Percentiles rank a stretch among this genome's conserved stretches.
phyloP scores from a whole-genome alignment of 352 stramenopile species.

The Pythium monospermum region DNA sequence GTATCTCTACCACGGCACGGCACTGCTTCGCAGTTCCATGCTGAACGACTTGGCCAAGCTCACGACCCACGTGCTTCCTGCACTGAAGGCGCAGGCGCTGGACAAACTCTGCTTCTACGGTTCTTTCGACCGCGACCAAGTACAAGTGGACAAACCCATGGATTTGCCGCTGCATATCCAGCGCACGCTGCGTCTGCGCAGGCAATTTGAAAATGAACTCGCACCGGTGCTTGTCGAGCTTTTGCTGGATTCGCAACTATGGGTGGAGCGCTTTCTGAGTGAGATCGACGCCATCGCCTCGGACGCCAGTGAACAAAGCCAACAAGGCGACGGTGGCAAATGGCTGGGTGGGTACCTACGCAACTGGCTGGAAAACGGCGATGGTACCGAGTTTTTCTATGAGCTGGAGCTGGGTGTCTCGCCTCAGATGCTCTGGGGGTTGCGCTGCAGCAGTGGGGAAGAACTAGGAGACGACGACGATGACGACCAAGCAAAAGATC shows the following conservation, averaged over 20 bases:
- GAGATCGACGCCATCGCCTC: constrained; percentile 36
- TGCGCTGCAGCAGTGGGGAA: too few relatives aligned
- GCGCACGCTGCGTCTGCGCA: constrained; percentile 13
- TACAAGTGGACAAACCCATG: background rate
- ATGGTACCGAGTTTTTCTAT: constrained; percentile 53
- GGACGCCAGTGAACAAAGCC: constrained; percentile 8
- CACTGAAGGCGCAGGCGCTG: constrained; percentile 39
- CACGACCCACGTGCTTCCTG: constrained; percentile 29
- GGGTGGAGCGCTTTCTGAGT: constrained; percentile 41
- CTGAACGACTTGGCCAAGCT: constrained; percentile 46
- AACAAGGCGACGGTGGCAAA: too few relatives aligned
- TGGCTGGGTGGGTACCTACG: constrained; percentile 41
- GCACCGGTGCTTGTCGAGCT: constrained; percentile 31
- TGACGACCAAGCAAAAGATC: constrained; percentile 8
- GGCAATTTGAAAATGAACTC: constrained; percentile 31
- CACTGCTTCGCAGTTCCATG: constrained; percentile 18
- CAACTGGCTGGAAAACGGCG: constrained; percentile 45
- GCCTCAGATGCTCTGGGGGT: constrained; percentile 9
- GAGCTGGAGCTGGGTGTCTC: constrained; percentile 40
- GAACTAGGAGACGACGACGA: constrained; percentile 14
- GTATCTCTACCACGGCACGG: constrained; percentile 44
- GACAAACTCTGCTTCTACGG: constrained; percentile 16
- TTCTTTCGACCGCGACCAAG: constrained; percentile 4
- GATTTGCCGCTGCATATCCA: constrained; percentile 1
- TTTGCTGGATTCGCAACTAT: constrained; percentile 45